phyloP scores from a whole-genome alignment of 75 land plant species.

The Ceratopteris richardii region DNA sequence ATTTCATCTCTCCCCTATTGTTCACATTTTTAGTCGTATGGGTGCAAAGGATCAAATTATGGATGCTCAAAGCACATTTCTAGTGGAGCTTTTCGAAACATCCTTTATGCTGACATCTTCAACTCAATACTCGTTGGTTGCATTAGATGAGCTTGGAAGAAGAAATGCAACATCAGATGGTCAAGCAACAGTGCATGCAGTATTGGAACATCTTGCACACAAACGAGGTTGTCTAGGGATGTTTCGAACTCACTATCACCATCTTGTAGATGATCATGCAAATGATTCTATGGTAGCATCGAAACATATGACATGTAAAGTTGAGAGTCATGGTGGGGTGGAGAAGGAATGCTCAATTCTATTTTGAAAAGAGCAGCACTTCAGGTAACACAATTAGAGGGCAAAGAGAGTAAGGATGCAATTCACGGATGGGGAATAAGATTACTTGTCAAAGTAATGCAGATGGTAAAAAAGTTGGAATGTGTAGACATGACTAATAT shows the following conservation, averaged over 20 bases:
- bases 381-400: constrained; percentile 29
- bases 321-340: constrained; percentile 43
- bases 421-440: background rate
- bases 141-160: constrained; percentile 93
- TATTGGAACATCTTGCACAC: constrained; percentile 60
- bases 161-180: constrained; percentile 99
- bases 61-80: constrained; percentile 94
- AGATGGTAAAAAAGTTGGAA: background rate
- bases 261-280: constrained; percentile 66
- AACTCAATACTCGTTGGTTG: constrained; percentile 70
- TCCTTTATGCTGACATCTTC: constrained; percentile 91
- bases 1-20: constrained; percentile 75
- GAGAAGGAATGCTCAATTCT: constrained; percentile 54
- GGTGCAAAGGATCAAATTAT: constrained; percentile 95
- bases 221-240: constrained; percentile 47
- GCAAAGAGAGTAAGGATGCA: background rate
- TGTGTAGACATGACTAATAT: background rate
- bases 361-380: constrained; percentile 26
- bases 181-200: constrained; percentile 93
- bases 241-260: constrained; percentile 66
- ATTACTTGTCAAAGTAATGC: constrained; percentile 5
- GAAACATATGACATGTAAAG: constrained; percentile 85
- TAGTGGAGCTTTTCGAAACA: constrained; percentile 87
- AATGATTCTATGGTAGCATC: constrained; percentile 63
- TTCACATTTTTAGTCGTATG: constrained; percentile 90